Percentiles rank a stretch among this genome's conserved stretches.
phyloP scores from a whole-genome alignment of 2,329 filamentous ascomycete genomes.

The Colletotrichum gigasporum region DNA sequence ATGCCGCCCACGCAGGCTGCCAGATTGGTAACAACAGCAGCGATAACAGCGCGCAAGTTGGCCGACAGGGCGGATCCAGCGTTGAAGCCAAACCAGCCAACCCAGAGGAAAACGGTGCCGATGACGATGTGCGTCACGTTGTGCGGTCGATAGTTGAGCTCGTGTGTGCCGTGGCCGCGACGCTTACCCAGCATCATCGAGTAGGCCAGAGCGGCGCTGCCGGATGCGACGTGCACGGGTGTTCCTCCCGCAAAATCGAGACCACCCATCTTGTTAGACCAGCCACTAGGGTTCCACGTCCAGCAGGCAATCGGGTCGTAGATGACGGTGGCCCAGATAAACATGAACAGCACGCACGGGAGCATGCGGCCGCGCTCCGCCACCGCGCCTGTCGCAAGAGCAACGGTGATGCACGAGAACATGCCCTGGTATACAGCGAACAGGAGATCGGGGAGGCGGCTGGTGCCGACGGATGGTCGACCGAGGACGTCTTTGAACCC shows the following conservation, averaged over 20 bases:
- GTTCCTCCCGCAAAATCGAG: conserved; percentile 92
- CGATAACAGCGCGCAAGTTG: conserved; percentile 87
- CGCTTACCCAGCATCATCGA: conserved; percentile 91
- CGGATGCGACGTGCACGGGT: conserved; percentile 88
- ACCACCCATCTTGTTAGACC: conserved; percentile 81
- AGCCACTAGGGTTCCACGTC: conserved; percentile 89
- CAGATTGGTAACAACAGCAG: conserved; percentile 85
- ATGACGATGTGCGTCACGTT: conserved; percentile 94
- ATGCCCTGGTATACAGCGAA: conserved; percentile 90
- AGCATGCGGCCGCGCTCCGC: conserved; percentile 90
- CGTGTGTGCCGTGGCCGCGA: conserved; percentile 84
- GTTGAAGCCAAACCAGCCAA: conserved; percentile 97
- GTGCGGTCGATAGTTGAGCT: conserved; percentile 91
- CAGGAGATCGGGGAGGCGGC: conserved; percentile 80
- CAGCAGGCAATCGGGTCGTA: conserved; percentile 95
- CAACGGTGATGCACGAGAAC: conserved; percentile 88
- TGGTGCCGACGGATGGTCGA: conserved; percentile 77
- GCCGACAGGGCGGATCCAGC: conserved; percentile 83
- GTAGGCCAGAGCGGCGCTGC: conserved; percentile 85
- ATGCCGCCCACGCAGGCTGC: conserved; percentile 86
- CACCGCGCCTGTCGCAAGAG: conserved; percentile 84
- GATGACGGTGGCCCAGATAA: conserved; percentile 88
- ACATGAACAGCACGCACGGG: conserved; percentile 91
- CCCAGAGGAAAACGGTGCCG: conserved; percentile 93
- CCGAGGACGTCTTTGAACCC: conserved; percentile 81